Percentiles rank a stretch among this genome's conserved stretches.
These are phyloP conservation scores for Cucumis melo DNA, from an alignment of 306 rosid species.

Conservation along the genomic window DNA sequence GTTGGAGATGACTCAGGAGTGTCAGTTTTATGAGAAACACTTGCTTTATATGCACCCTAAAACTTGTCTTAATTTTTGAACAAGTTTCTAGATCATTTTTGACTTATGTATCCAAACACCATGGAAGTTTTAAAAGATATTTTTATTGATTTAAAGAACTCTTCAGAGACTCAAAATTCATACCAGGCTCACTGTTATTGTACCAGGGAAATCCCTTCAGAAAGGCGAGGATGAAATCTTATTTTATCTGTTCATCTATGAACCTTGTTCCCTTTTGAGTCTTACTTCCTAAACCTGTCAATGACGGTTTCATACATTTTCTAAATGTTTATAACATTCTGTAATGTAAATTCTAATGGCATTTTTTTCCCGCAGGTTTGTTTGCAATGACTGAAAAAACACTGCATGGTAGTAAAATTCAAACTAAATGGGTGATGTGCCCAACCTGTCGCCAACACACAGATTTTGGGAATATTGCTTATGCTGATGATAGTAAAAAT, in stretches of 20 bases:
- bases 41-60: not conserved
- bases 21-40: not conserved
- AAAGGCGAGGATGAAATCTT: not conserved
- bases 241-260: not conserved
- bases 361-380: conserved; percentile 44
- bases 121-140: not conserved
- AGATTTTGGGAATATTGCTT: conserved; percentile 75
- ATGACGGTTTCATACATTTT: not conserved
- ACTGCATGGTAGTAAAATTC: conserved; percentile 35
- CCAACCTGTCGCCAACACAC: conserved; percentile 93
- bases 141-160: not conserved
- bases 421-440: conserved; percentile 72
- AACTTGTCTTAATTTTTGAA: not conserved
- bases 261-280: not conserved
- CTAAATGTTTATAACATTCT: not conserved
- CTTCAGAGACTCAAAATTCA: not conserved
- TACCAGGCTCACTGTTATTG: not conserved
- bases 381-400: conserved; percentile 68
- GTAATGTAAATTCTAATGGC: not conserved
- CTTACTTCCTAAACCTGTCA: not conserved
- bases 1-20: not conserved
- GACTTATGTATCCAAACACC: not conserved
- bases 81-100: not conserved
- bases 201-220: not conserved
- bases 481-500: conserved; percentile 57